Conservation (phyloP, 352 stramenopile genomes). For the Phytophthora boehmeriae region DNA sequence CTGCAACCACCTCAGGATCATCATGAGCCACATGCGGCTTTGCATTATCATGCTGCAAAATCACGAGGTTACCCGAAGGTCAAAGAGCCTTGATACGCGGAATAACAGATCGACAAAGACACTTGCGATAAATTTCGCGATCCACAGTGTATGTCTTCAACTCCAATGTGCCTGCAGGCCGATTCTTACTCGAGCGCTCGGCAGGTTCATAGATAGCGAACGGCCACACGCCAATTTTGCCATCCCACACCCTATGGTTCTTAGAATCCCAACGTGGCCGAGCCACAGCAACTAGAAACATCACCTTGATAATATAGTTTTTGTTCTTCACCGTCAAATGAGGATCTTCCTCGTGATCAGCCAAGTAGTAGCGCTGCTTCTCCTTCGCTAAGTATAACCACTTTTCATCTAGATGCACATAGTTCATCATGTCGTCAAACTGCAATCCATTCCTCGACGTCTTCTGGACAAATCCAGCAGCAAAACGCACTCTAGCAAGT, state of each 20-base stretch:
- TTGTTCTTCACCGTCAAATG: conserved; percentile 8
- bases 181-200: neutral
- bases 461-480: too few relatives aligned
- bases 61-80: neutral
- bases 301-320: conserved; percentile 12
- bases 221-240: conserved; percentile 2
- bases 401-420: too few relatives aligned
- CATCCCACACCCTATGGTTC: neutral
- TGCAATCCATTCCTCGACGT: too few relatives aligned
- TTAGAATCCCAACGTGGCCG: neutral
- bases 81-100: conserved; percentile 1
- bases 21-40: neutral
- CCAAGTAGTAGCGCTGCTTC: too few relatives aligned
- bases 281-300: conserved; percentile 8
- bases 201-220: conserved; percentile 5
- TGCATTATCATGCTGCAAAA: neutral
- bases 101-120: conserved; percentile 4
- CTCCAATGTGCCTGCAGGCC: conserved; percentile 1
- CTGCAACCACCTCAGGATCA: neutral
- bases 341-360: conserved; percentile 1
- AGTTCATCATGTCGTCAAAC: too few relatives aligned
- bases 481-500: too few relatives aligned
- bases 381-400: too few relatives aligned
- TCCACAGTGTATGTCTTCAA: conserved; percentile 4
- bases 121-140: neutral